Evolutionary conservation across 805 yeast species (phyloP), one percentile per base, ranked within the genome.

Genomic region (Alloascoidea hylecoeti): DNA sequence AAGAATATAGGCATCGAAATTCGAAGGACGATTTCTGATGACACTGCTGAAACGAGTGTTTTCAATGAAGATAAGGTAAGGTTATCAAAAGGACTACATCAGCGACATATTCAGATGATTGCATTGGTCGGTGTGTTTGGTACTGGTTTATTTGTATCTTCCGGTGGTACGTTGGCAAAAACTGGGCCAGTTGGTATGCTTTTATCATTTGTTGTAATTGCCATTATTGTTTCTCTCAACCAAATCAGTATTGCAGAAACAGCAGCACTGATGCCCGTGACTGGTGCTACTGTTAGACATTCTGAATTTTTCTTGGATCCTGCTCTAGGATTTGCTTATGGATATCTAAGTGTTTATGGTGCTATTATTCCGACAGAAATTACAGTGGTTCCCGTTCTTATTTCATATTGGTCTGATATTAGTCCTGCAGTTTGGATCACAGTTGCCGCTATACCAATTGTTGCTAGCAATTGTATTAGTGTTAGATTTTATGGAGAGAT

Each of bases 121-220:
- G 84, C 86, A 35, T 61, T 79, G 15, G 89, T 86, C 43, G 88
- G 86, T 44, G 75, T 86, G 23, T 77, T 80, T 43, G 88, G 88
- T 49, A 78, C 86, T 2, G 88, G 88, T 53, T 62, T 78, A 32
- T 77, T 79, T 61, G 72, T 80, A 36, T 75, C 82, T 51, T 68
- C 78, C 32, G 64, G 75, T 3, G 50, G 66, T 3, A 74, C 82
- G 2, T 51, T 79, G 18, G 46, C 56, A 2, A 49, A 59, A 18
- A 75, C 82, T 13, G 89, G 89, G 16, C 88, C 88, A 1, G 86
- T 73, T 6, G 71, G 73, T 38, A 60, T 82, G 3, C 56, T 80
- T 17, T 72, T 79, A 35, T 68, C 83, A 2, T 79, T 73, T 47
- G 37, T 72, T 14, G 75, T 77, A 53, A 75, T 78, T 66, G 83